Evolutionary conservation across 371 early-diverging fungal species (phyloP).

Genomic region (Actinomortierella wolfii): DNA sequence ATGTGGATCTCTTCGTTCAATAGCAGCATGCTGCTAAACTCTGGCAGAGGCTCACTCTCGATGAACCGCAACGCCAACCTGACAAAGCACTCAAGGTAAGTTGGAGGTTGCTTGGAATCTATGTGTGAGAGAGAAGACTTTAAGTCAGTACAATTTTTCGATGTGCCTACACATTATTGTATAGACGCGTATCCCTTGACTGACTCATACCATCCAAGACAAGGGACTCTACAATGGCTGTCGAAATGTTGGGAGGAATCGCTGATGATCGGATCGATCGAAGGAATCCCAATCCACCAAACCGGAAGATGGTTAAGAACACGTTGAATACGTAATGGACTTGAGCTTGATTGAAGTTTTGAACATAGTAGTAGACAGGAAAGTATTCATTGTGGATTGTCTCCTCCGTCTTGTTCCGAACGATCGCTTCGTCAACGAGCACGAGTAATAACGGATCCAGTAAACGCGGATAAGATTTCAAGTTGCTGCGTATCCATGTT

Average conservation of each 20-base stretch:
- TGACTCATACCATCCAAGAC: no score
- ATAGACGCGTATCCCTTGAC: no score
- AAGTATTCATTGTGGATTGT: constrained; percentile 52
- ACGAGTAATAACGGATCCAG: constrained; percentile 67
- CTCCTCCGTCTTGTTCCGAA: constrained; percentile 44
- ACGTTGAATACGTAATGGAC: constrained; percentile 70
- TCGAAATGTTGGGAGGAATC: constrained; percentile 28
- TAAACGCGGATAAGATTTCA: constrained; percentile 63
- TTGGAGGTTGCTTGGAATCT: constrained; percentile 30
- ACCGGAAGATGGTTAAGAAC: constrained; percentile 55
- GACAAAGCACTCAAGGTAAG: constrained; percentile 43
- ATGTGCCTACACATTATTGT: no score
- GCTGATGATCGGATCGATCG: constrained; percentile 52
- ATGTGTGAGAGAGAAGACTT: neutral
- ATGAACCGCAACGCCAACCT: constrained; percentile 37
- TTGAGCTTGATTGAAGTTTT: constrained; percentile 70
- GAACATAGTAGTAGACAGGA: constrained; percentile 54
- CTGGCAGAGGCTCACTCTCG: constrained; percentile 39
- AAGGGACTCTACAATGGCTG: neutral
- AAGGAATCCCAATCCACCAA: constrained; percentile 63
- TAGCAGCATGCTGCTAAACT: constrained; percentile 27
- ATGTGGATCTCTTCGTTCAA: constrained; percentile 60
- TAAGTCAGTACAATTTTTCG: no score
- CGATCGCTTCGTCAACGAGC: constrained; percentile 60
- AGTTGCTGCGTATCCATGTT: constrained; percentile 71